Percentiles rank a stretch among this genome's conserved stretches.
Evolutionary conservation across 1,139 yeast genomes (phyloP).

Genomic region (Arxiozyma telluris): DNA sequence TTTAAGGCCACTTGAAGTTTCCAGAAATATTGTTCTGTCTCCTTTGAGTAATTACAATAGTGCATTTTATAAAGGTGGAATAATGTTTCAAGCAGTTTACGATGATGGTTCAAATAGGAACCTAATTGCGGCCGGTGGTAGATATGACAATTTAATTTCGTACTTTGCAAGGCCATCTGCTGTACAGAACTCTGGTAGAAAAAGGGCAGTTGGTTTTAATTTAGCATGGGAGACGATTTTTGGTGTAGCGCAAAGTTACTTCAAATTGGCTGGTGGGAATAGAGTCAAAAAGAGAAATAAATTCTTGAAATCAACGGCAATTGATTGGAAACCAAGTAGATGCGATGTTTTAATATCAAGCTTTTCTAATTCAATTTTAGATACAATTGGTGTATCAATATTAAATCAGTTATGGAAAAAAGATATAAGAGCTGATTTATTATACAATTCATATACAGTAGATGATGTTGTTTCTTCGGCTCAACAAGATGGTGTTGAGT

Average conservation of each 20-base stretch:
- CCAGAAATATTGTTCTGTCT: constrained; percentile 40
- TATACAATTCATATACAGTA: constrained; percentile 41
- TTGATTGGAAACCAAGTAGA: constrained; percentile 43
- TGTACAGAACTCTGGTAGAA: constrained; percentile 34
- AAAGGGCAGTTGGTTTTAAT: constrained; percentile 78
- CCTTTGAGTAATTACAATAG: constrained; percentile 81
- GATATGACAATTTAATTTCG: constrained; percentile 68
- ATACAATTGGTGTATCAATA: constrained; percentile 54
- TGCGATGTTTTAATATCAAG: constrained; percentile 79
- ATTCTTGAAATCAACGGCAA: constrained; percentile 30
- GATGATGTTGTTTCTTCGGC: constrained; percentile 69
- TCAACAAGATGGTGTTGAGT: constrained; percentile 57
- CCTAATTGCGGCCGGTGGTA: constrained; percentile 81
- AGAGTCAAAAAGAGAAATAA: constrained; percentile 33
- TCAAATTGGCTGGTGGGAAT: constrained; percentile 29
- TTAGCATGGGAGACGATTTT: constrained; percentile 56
- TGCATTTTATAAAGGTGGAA: constrained; percentile 65
- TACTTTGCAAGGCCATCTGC: constrained; percentile 49
- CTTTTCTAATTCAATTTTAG: constrained; percentile 41
- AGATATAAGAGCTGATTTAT: constrained; percentile 64
- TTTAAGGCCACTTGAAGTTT: constrained; percentile 52
- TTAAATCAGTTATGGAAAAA: constrained; percentile 59
- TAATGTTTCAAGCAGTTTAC: constrained; percentile 81
- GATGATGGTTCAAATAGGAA: constrained; percentile 39
- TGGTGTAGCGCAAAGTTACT: constrained; percentile 40